Conservation (phyloP, 2,329 filamentous ascomycete species). For the Epichloe sp. region DNA sequence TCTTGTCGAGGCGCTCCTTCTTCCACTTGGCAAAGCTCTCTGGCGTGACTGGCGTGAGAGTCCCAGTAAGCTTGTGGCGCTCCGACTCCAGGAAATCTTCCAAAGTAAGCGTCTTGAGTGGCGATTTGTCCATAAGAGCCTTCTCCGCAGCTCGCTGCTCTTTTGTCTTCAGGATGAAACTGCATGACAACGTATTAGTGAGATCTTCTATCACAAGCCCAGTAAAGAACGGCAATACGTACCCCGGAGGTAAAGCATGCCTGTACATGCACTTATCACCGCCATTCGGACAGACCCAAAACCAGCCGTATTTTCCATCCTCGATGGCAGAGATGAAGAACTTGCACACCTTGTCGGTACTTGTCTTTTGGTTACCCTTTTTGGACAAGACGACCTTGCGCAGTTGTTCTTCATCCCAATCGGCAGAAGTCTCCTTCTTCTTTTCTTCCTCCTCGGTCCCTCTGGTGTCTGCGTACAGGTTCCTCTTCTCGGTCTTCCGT, state of each 20-base stretch:
- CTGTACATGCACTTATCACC: slow-evolving; percentile 98
- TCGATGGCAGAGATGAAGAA: slow-evolving; percentile 95
- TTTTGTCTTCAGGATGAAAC: slow-evolving; percentile 94
- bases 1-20: slow-evolving; percentile 86
- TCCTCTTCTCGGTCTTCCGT: slow-evolving; percentile 84
- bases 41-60: slow-evolving; percentile 80
- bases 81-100: slow-evolving; percentile 97
- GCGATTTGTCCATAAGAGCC: slow-evolving; percentile 88
- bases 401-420: slow-evolving; percentile 97
- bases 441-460: slow-evolving; percentile 55
- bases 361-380: slow-evolving; percentile 88
- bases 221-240: slow-evolving; percentile 26
- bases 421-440: slow-evolving; percentile 89
- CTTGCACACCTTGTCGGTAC: slow-evolving; percentile 98
- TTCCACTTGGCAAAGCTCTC: slow-evolving; percentile 97
- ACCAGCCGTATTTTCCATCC: slow-evolving; percentile 98
- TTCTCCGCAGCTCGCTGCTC: slow-evolving; percentile 94
- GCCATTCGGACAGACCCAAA: slow-evolving; percentile 95
- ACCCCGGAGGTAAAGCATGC: slow-evolving; percentile 90
- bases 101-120: slow-evolving; percentile 82
- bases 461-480: slow-evolving; percentile 76
- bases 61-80: slow-evolving; percentile 86
- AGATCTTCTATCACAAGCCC: slow-evolving; percentile 8
- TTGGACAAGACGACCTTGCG: slow-evolving; percentile 84
- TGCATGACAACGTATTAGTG: slow-evolving; percentile 23